A percentile compares a stretch with the other conserved stretches of the same genome.
These are phyloP conservation scores for Kwoniella botswanensis DNA, from an alignment of 768 basidiomycete genomes.

Conservation along the genomic window DNA sequence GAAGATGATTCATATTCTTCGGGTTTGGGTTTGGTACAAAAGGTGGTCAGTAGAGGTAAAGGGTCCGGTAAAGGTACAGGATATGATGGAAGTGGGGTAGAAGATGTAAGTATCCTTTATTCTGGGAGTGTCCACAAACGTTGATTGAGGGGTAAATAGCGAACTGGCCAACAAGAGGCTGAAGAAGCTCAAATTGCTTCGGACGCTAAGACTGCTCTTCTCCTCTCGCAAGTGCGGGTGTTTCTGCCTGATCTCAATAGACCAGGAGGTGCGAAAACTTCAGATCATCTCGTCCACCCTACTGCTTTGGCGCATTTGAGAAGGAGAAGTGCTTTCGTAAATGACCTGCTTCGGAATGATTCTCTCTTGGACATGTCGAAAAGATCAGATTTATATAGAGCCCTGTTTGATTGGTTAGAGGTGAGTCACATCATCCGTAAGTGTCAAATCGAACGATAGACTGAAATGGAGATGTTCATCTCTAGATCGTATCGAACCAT, in stretches of 20 bases:
- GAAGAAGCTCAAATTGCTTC: constrained; percentile 71
- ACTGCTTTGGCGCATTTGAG: constrained; percentile 90
- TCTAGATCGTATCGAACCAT: constrained; percentile 86
- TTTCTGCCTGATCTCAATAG: constrained; percentile 84
- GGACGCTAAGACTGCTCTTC: constrained; percentile 72
- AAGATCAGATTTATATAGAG: constrained; percentile 79
- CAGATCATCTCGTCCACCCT: constrained; percentile 74
- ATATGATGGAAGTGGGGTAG: constrained; percentile 79
- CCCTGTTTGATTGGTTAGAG: constrained; percentile 90
- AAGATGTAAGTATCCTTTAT: constrained; percentile 68
- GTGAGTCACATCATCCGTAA: constrained; percentile 59
- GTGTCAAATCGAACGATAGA: not conserved
- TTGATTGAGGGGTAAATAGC: constrained; percentile 61
- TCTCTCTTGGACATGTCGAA: constrained; percentile 94
- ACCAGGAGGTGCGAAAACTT: constrained; percentile 73
- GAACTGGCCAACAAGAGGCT: constrained; percentile 79
- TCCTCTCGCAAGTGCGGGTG: constrained; percentile 74
- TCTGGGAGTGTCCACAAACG: not conserved
- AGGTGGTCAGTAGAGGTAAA: constrained; percentile 5
- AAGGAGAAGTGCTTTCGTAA: constrained; percentile 85
- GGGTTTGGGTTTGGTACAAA: not conserved
- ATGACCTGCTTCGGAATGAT: constrained; percentile 84
- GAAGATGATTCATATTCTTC: not conserved
- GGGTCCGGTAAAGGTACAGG: constrained; percentile 69
- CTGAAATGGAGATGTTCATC: not conserved